These are phyloP conservation scores for Hygrophorus russula DNA, from an alignment of 768 basidiomycete species.

Conservation along the genomic window DNA sequence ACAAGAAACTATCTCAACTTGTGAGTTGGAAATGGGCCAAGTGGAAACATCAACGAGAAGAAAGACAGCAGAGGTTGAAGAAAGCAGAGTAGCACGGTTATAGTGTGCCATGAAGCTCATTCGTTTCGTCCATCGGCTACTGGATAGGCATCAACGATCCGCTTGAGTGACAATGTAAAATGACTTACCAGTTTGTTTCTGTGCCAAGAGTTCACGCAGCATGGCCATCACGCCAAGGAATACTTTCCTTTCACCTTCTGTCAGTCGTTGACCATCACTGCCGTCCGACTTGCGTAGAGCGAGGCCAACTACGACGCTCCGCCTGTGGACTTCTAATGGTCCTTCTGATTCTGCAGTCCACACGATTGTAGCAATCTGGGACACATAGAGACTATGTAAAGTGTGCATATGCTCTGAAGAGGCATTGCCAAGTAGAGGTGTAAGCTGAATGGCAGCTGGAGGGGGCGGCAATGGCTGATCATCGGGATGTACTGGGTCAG, in stretches of 20 bases:
- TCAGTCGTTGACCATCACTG: conserved; percentile 16
- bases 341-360: conserved; percentile 47
- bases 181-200: conserved; percentile 3
- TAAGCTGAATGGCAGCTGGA: conserved; percentile 66
- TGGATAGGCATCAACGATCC: too few relatives aligned
- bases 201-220: conserved; percentile 24
- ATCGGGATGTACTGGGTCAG: conserved; percentile 24
- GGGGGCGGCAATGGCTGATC: conserved; percentile 37
- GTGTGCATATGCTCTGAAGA: conserved; percentile 58
- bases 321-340: conserved; percentile 30
- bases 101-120: too few relatives aligned
- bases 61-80: background rate
- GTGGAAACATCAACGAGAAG: conserved; percentile 13
- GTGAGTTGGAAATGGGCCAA: conserved; percentile 59
- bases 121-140: too few relatives aligned
- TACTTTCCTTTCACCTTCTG: conserved; percentile 28
- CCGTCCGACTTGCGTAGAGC: conserved; percentile 38
- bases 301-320: conserved; percentile 65
- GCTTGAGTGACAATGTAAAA: background rate
- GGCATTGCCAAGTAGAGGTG: conserved; percentile 66
- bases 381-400: conserved; percentile 68
- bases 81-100: background rate
- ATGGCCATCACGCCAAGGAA: conserved; percentile 43
- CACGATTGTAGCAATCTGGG: conserved; percentile 79
- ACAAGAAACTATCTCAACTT: conserved; percentile 44